Evolutionary conservation across 75 land plant species (phyloP), one percentile per base, ranked within the genome.

Genomic region (Azolla pinnata): DNA sequence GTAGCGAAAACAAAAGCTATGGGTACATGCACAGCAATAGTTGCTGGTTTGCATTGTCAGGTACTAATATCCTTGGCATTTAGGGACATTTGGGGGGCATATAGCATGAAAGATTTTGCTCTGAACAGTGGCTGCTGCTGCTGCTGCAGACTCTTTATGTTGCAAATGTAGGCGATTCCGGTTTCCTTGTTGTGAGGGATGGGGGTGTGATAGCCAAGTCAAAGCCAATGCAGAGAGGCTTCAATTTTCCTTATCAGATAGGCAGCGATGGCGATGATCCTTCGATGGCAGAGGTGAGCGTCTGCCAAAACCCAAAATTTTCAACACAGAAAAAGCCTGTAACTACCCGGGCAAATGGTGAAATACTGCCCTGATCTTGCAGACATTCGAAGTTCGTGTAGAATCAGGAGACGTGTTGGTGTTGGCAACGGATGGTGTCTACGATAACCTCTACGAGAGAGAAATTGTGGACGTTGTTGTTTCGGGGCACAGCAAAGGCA

Each of bases 141-240:
- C 24, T 52, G 23, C 24, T 59, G 47, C 85, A 89, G 97, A 81
- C 72, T 33, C 75, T 91, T 33, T 66, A 73, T 58, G 83, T 75
- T 28, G 88, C 81, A 49, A 91, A 91, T 50, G 68, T 91, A 54
- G 97, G 97, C 59, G 97, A 91, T 55, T 72, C 85, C 31, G 93
- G 97, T 52, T 87, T 91, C 56, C 25, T 84, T 35, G 59, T 91
- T 4, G 70, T 91, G 46, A 73, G 88, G 34, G 65, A 75, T 67
- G 84, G 88, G 31, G 29, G 48, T 48, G 81, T 84, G 40, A 72
- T 74, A 33, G 68, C 64, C 5, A 79, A 65, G 62, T 91, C 97
- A 51, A 75, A 70, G 24, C 86, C 97, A 25, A 84, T 84, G 86
- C 53, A 72, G 33, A 76, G 82, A 45, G 88, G 76, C 26, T 91